A percentile compares a stretch with the other conserved stretches of the same genome.
Evolutionary conservation across 371 early-diverging fungal genomes (phyloP).

Genomic region (Ordospora colligata): DNA sequence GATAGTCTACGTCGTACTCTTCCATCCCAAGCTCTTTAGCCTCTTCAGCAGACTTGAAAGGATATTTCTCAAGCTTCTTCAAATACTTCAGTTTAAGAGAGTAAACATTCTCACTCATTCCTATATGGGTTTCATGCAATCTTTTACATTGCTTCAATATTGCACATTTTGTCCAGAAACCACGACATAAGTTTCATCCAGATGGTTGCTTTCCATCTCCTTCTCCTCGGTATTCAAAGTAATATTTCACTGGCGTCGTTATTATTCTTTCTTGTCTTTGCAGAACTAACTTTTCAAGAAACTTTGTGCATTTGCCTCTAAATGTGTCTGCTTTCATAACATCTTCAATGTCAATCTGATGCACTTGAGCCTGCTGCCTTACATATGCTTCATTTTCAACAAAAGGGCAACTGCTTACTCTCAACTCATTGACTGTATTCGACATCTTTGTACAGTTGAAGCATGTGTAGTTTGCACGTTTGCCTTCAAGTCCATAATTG

Average conservation of each 20-base stretch:
- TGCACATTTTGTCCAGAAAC: background rate
- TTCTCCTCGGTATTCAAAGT: background rate
- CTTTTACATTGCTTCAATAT: background rate
- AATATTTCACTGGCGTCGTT: conserved; percentile 28
- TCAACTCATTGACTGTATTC: conserved; percentile 62
- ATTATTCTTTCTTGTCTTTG: background rate
- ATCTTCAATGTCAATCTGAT: conserved; percentile 28
- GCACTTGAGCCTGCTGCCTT: background rate
- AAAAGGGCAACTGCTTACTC: conserved; percentile 41
- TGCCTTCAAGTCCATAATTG: conserved; percentile 93
- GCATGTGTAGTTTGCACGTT: conserved; percentile 75
- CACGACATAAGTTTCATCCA: background rate
- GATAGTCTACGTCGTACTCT: background rate
- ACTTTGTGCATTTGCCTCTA: conserved; percentile 6
- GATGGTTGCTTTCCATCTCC: background rate
- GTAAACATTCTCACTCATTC: background rate
- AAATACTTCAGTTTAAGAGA: conserved; percentile 15
- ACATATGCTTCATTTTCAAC: conserved; percentile 31
- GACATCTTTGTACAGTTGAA: conserved; percentile 83
- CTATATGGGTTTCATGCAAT: background rate
- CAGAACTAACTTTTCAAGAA: background rate
- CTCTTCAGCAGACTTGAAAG: conserved; percentile 35
- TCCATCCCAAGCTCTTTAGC: conserved; percentile 1
- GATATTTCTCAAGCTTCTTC: conserved; percentile 25
- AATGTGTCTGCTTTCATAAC: background rate